phyloP scores from a whole-genome alignment of 768 basidiomycete genomes.

The Tulasnella sp. region DNA sequence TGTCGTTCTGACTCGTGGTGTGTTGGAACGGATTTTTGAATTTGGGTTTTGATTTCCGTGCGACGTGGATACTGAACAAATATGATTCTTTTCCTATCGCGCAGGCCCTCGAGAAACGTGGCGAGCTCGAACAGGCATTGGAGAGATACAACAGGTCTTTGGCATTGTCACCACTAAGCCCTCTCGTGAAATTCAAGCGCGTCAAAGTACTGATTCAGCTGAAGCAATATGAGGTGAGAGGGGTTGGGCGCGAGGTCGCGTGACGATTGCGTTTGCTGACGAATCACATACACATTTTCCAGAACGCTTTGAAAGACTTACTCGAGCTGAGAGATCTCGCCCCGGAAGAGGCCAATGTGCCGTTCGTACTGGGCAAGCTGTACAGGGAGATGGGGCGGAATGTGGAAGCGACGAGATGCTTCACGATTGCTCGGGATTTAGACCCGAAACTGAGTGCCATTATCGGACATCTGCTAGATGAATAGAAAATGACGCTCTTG shows the following conservation, averaged over 20 bases:
- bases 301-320: constrained; percentile 83
- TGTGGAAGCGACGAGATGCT: constrained; percentile 77
- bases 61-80: background rate
- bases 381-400: constrained; percentile 82
- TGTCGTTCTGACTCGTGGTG: constrained; percentile 29
- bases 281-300: constrained; percentile 37
- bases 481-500: constrained; percentile 20
- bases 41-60: constrained; percentile 30
- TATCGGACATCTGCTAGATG: constrained; percentile 43
- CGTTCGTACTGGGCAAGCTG: constrained; percentile 92
- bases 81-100: constrained; percentile 7
- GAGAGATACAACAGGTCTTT: constrained; percentile 81
- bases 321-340: constrained; percentile 77
- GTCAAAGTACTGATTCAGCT: constrained; percentile 88
- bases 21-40: constrained; percentile 22
- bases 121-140: constrained; percentile 75
- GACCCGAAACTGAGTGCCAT: constrained; percentile 88
- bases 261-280: constrained; percentile 13
- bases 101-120: constrained; percentile 87
- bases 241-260: background rate
- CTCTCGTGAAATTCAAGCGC: constrained; percentile 91
- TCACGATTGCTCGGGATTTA: constrained; percentile 90
- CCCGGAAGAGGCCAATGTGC: constrained; percentile 95
- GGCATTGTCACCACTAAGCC: constrained; percentile 78
- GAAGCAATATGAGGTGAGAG: constrained; percentile 77